Percentiles rank a stretch among this genome's conserved stretches.
Conservation (phyloP, 345 rosid genomes). For the Cochlearia excelsa region DNA sequence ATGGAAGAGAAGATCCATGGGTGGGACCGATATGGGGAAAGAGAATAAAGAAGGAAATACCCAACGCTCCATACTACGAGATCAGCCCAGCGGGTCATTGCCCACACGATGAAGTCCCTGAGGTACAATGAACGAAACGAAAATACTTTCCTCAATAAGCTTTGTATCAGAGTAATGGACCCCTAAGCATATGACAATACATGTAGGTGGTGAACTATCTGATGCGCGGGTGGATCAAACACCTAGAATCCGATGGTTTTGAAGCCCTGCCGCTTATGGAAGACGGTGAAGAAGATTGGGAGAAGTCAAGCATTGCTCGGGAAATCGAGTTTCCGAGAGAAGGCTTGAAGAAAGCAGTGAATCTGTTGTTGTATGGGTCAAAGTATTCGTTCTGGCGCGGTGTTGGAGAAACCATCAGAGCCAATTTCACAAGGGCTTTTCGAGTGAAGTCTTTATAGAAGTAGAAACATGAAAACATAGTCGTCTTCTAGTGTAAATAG, state of each 20-base stretch:
- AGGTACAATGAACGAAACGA: constrained; percentile 48
- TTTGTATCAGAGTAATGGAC: constrained; percentile 8
- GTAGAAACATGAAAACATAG: constrained; percentile 1
- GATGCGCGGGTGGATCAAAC: constrained; percentile 79
- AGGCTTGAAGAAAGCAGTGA: constrained; percentile 52
- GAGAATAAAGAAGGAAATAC: constrained; percentile 66
- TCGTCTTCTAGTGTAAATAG: constrained; percentile 23
- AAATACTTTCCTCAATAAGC: not conserved
- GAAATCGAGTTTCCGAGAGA: constrained; percentile 69
- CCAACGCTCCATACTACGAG: constrained; percentile 80
- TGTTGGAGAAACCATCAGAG: constrained; percentile 38
- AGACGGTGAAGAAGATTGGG: constrained; percentile 36
- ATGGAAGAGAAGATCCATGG: constrained; percentile 98
- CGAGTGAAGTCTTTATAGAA: constrained; percentile 24
- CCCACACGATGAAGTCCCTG: constrained; percentile 99
- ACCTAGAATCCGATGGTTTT: constrained; percentile 62
- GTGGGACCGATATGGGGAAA: constrained; percentile 90
- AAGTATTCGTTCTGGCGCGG: constrained; percentile 50
- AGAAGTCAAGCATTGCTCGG: constrained; percentile 36
- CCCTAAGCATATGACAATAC: constrained; percentile 11
- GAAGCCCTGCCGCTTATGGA: constrained; percentile 60
- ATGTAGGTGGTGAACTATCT: constrained; percentile 78
- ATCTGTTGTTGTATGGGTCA: constrained; percentile 50
- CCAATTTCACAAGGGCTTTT: constrained; percentile 12
- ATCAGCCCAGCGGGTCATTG: constrained; percentile 99